These are phyloP conservation scores for Lasiodiplodia theobromae DNA, from an alignment of 2,329 filamentous ascomycete species.

Conservation along the genomic window DNA sequence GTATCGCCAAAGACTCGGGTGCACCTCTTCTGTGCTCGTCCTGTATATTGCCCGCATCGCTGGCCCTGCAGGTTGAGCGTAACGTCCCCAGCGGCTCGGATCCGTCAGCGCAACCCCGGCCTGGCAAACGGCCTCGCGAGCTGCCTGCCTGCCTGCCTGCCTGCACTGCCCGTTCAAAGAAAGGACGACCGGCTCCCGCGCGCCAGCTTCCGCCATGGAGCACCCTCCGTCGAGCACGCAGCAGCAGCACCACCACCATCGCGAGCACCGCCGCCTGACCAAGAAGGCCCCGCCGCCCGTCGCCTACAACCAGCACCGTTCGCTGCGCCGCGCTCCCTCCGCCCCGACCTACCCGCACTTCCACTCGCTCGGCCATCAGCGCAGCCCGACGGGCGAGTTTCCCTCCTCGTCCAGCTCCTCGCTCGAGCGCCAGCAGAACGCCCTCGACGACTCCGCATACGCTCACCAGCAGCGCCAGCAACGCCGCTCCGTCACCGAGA, in stretches of 20 bases:
- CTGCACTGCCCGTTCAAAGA: conserved; percentile 23
- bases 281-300: conserved; percentile 36
- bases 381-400: conserved; percentile 30
- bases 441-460: conserved; percentile 22
- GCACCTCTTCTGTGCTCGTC: conserved; percentile 19
- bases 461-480: conserved; percentile 11
- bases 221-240: conserved; percentile 25
- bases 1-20: conserved; percentile 23
- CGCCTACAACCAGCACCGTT: conserved; percentile 33
- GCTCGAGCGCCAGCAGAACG: conserved; percentile 30
- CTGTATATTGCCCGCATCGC: conserved; percentile 27
- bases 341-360: conserved; percentile 39
- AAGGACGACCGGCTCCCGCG: conserved; percentile 24
- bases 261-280: conserved; percentile 32
- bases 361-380: conserved; percentile 29
- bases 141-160: conserved; percentile 11
- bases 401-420: conserved; percentile 30
- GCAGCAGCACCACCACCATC: conserved; percentile 27
- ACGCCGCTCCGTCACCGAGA: conserved; percentile 40
- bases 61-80: conserved; percentile 28
- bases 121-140: conserved; percentile 27
- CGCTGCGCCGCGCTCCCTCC: conserved; percentile 37
- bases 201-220: conserved; percentile 27
- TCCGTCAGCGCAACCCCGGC: conserved; percentile 26
- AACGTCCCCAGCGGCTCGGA: conserved; percentile 28